Percentiles rank a stretch among this genome's conserved stretches.
Evolutionary conservation across 345 rosid species (phyloP).

Genomic region (Chamaenerion angustifolium): DNA sequence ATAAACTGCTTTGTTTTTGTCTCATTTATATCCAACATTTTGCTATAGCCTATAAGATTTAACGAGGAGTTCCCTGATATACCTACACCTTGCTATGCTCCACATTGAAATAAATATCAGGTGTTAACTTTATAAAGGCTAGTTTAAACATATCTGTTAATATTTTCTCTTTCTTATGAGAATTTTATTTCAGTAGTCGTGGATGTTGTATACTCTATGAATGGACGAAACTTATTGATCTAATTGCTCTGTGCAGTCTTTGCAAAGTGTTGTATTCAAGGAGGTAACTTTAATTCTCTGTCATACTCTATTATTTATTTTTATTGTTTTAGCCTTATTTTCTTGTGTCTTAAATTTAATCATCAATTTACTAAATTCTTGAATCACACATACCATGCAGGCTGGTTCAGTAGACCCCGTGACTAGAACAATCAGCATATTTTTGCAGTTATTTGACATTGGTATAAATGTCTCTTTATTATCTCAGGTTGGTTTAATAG

Average conservation of each 20-base stretch:
- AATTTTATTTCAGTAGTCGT: not conserved
- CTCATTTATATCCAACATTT: too few species aligned
- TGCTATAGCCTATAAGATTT: too few species aligned
- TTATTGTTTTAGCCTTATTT: too few species aligned
- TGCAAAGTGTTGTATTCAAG: conserved; percentile 94
- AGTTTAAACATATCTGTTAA: not conserved
- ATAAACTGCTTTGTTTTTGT: too few species aligned
- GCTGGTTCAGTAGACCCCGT: conserved; percentile 95
- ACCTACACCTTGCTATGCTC: too few species aligned
- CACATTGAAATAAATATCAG: not conserved
- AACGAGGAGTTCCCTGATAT: too few species aligned
- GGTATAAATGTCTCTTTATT: conserved; percentile 78
- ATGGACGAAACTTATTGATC: conserved; percentile 11
- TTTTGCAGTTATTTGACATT: conserved; percentile 81
- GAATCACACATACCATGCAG: conserved; percentile 31
- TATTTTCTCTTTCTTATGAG: not conserved
- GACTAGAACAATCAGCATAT: conserved; percentile 76
- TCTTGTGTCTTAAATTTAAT: not conserved
- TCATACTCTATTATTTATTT: not conserved
- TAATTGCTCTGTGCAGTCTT: conserved; percentile 51
- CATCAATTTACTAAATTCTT: not conserved
- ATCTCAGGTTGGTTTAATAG: conserved; percentile 58
- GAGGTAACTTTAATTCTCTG: conserved; percentile 37
- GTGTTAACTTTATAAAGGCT: not conserved
- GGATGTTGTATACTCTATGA: conserved; percentile 3